Percentiles rank a stretch among this genome's conserved stretches.
These are phyloP conservation scores for Kwoniella sp. DNA, from an alignment of 768 basidiomycete genomes.

Conservation along the genomic window DNA sequence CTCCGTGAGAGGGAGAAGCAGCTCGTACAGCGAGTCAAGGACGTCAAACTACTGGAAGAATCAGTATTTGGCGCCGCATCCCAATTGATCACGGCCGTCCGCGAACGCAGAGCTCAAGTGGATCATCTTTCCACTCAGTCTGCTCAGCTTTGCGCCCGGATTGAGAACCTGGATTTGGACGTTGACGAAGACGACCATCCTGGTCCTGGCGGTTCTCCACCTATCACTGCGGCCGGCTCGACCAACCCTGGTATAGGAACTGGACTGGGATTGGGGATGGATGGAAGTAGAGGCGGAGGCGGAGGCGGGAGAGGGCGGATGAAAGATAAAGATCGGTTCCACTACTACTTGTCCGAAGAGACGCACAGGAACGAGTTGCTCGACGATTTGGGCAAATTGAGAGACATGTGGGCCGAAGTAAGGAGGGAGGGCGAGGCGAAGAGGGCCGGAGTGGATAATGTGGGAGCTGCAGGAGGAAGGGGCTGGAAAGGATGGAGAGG, in stretches of 20 bases:
- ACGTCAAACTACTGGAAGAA: constrained; percentile 37
- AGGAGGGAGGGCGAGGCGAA: constrained; percentile 23
- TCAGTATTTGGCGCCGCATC: constrained; percentile 28
- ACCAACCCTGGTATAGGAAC: background rate
- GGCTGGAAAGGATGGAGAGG: constrained; percentile 12
- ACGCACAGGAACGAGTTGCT: constrained; percentile 33
- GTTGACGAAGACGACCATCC: constrained; percentile 29
- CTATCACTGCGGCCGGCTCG: background rate
- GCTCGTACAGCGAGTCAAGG: constrained; percentile 30
- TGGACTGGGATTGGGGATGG: background rate
- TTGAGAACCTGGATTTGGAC: constrained; percentile 29
- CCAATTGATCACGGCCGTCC: constrained; percentile 24
- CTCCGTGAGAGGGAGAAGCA: constrained; percentile 34
- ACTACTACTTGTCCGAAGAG: constrained; percentile 38
- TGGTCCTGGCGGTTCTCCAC: background rate
- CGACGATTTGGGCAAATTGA: constrained; percentile 27
- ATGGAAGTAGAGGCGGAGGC: background rate
- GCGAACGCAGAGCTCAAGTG: constrained; percentile 9
- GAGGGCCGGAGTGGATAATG: constrained; percentile 13
- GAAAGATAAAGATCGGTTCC: constrained; percentile 25
- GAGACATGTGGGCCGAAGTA: constrained; percentile 33
- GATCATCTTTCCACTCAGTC: constrained; percentile 5
- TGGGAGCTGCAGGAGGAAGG: constrained; percentile 6
- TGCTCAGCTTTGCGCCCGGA: constrained; percentile 4
- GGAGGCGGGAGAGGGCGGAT: background rate